Evolutionary conservation across 2,329 filamentous ascomycete genomes (phyloP), one percentile per base, ranked within the genome.

Genomic region (Epichloe gansuensis): DNA sequence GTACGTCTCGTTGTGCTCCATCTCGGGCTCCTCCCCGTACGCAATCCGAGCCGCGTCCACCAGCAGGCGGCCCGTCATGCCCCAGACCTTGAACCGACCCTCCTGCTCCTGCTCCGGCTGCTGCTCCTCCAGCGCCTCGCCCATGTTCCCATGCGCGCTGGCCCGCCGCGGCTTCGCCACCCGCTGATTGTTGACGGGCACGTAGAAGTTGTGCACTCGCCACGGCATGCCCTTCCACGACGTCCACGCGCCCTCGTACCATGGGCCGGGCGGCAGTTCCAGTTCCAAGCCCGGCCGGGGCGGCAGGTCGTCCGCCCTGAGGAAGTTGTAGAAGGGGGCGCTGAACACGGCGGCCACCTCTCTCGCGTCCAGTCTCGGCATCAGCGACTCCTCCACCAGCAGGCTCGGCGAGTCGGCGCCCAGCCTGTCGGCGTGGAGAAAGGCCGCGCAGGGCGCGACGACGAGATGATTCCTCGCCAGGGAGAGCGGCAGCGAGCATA

Each of bases 321-420:
- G 71, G 65, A 97, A 96, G 64, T 89, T 87, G 65, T 84, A 81
- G 60, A 97, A 89, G 88, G 86, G 86, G 5, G 87, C 90, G 5
- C 87, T 91, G 70, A 97, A 97, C 36, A 97, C 89, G 44, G 89
- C 90, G 2, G 89, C 90, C 2, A 97, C 91, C 68, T 97, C 91
- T 58, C 87, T 84, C 1, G 89, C 87, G 68, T 96, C 88, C 11
- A 96, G 75, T 40, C 81, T 78, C 0, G 91, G 90, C 54, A 88
- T 88, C 68, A 90, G 77, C 55, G 74, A 78, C 58, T 84, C 81
- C 62, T 86, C 86, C 3, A 80, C 82, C 50, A 76, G 72, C 25
- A 60, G 74, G 36, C 56, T 60, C 17, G 59, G 59, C 34, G 63
- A 56, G 7, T 60, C 59, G 41, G 55, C 76, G 71, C 31, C 27